A percentile compares a stretch with the other conserved stretches of the same genome.
phyloP scores from a whole-genome alignment of 306 rosid genomes.

The Glycine latifolia region DNA sequence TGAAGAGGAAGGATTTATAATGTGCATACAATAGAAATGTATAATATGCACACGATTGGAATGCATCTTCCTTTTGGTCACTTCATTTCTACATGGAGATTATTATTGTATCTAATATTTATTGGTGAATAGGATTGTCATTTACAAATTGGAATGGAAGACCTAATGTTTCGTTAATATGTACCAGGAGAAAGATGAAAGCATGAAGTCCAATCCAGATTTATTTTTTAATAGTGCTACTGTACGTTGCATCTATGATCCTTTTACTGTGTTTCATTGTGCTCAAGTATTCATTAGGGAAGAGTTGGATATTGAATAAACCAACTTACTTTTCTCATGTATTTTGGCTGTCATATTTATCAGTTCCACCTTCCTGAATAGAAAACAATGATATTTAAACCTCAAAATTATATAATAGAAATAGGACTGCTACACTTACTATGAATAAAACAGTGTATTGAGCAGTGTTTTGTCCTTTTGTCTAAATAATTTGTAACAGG shows the following conservation, averaged over 20 bases:
- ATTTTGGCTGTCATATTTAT: slow-evolving; percentile 19
- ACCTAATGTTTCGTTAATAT: slow-evolving; percentile 54
- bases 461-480: slow-evolving; percentile 13
- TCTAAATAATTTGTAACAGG: slow-evolving; percentile 60
- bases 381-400: slow-evolving; percentile 5
- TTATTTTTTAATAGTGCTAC: slow-evolving; percentile 84
- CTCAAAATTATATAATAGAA: slow-evolving; percentile 25
- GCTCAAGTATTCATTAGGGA: slow-evolving; percentile 18
- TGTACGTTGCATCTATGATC: slow-evolving; percentile 62
- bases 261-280: slow-evolving; percentile 36
- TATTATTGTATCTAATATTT: slow-evolving; percentile 11
- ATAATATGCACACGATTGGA: slow-evolving; percentile 40
- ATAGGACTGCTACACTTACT: background rate
- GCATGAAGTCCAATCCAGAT: slow-evolving; percentile 88
- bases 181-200: slow-evolving; percentile 90
- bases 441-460: slow-evolving; percentile 18
- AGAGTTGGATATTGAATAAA: slow-evolving; percentile 36
- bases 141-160: slow-evolving; percentile 40
- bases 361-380: slow-evolving; percentile 19
- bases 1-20: slow-evolving; percentile 50
- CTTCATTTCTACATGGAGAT: slow-evolving; percentile 32
- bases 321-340: slow-evolving; percentile 24
- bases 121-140: slow-evolving; percentile 38
- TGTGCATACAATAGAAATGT: slow-evolving; percentile 41
- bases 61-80: slow-evolving; percentile 34